Percentiles rank a stretch among this genome's conserved stretches.
Evolutionary conservation across 2,329 filamentous ascomycete species (phyloP).

Genomic region (Pseudopyricularia javanii): DNA sequence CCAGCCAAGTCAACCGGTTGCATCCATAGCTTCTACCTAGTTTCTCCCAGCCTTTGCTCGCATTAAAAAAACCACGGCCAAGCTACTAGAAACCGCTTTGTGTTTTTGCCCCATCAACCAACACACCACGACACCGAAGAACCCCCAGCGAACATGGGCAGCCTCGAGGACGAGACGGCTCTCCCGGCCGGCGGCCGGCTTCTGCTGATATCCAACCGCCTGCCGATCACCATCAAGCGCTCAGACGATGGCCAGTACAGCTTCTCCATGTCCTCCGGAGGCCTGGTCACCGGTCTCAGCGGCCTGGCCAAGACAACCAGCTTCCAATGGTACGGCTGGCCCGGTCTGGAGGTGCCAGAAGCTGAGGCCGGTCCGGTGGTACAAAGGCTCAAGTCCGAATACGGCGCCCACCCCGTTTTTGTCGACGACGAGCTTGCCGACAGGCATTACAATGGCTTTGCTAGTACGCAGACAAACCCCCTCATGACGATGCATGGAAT

Average conservation of each 20-base stretch:
- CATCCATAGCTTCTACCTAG: too few relatives aligned
- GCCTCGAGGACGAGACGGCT: conserved; percentile 19
- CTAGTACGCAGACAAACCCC: conserved; percentile 50
- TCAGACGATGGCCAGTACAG: conserved; percentile 83
- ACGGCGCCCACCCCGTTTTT: conserved; percentile 84
- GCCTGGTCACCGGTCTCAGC: conserved; percentile 84
- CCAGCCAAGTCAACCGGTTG: too few relatives aligned
- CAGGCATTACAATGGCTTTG: conserved; percentile 95
- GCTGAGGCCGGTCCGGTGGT: conserved; percentile 65
- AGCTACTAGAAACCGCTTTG: background rate
- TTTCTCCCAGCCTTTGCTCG: background rate
- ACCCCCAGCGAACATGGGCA: conserved; percentile 20
- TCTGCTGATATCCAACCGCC: conserved; percentile 82
- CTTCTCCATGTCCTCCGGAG: conserved; percentile 94
- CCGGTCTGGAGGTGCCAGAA: conserved; percentile 82
- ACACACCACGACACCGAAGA: background rate
- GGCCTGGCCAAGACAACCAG: conserved; percentile 84
- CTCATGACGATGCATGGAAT: too few relatives aligned
- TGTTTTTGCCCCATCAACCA: background rate
- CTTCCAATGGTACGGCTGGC: conserved; percentile 99
- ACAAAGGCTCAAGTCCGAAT: conserved; percentile 71
- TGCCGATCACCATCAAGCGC: conserved; percentile 94
- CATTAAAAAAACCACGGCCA: background rate
- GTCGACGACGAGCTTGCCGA: conserved; percentile 89
- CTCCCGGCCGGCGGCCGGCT: conserved; percentile 35